A percentile compares a stretch with the other conserved stretches of the same genome.
phyloP scores from a whole-genome alignment of 148 eudicot species.

The Arctostaphylos glauca region DNA sequence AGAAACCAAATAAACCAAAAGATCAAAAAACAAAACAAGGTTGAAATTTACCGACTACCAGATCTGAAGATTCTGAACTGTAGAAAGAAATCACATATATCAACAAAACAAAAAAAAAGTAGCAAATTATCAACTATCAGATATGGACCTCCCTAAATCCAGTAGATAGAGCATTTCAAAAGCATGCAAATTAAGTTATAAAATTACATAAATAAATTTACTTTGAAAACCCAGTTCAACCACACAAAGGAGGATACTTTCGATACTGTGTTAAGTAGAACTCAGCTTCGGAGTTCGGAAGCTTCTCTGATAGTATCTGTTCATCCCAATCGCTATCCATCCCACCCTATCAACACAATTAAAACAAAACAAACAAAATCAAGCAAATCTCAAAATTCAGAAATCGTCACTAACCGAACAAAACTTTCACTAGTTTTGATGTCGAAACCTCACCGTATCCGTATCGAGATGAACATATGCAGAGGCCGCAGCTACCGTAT shows the following conservation, averaged over 20 bases:
- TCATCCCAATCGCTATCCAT: neutral
- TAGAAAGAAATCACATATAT: too few relatives aligned
- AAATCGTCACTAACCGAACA: neutral
- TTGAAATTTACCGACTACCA: too few relatives aligned
- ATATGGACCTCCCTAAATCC: constrained; percentile 2
- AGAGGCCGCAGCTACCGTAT: too few relatives aligned
- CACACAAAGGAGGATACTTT: constrained; percentile 1
- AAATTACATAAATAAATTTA: neutral
- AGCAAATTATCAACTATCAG: neutral
- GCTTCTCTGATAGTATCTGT: neutral
- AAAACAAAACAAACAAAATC: neutral
- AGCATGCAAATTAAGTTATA: neutral
- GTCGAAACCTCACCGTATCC: neutral
- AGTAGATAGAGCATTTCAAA: neutral
- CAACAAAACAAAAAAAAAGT: neutral
- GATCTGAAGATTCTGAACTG: too few relatives aligned
- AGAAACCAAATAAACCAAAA: neutral
- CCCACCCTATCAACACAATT: neutral
- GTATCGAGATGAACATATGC: too few relatives aligned
- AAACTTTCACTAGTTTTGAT: neutral
- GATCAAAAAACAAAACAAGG: too few relatives aligned
- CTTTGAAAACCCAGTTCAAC: neutral
- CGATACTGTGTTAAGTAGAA: neutral
- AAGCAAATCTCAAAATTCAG: neutral
- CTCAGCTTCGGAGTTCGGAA: neutral